Conservation (phyloP, 2,329 filamentous ascomycete genomes). For the Colletotrichum incanum region DNA sequence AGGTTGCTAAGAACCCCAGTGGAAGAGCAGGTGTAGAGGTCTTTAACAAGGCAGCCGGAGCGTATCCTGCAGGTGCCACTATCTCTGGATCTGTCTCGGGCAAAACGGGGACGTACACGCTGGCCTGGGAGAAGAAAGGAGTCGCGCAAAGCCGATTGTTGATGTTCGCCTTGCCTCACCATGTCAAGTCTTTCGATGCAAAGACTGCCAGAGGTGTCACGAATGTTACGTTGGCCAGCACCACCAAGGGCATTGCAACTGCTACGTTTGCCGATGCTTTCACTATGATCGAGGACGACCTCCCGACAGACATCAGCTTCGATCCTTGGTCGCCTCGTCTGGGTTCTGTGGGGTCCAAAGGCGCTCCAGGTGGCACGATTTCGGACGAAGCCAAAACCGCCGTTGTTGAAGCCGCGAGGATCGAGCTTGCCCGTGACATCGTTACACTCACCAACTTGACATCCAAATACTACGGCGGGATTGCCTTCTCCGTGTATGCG, state of each 20-base stretch:
- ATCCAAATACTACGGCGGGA: conserved; percentile 89
- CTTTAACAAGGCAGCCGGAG: conserved; percentile 79
- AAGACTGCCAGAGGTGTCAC: conserved; percentile 61
- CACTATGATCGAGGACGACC: conserved; percentile 76
- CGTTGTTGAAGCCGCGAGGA: conserved; percentile 70
- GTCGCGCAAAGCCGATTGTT: conserved; percentile 68
- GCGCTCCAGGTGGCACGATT: conserved; percentile 57
- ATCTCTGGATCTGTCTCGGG: conserved; percentile 73
- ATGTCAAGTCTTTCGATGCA: conserved; percentile 77
- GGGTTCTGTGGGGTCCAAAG: conserved; percentile 73
- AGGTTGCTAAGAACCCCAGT: conserved; percentile 80
- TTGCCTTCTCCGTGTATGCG: conserved; percentile 79
- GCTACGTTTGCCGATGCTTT: conserved; percentile 78
- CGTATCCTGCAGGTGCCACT: conserved; percentile 73
- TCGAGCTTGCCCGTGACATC: conserved; percentile 80
- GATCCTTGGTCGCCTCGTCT: conserved; percentile 37
- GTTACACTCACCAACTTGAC: conserved; percentile 75
- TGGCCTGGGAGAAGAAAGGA: conserved; percentile 78
- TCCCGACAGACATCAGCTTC: conserved; percentile 80
- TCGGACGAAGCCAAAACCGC: conserved; percentile 63
- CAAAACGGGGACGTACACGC: conserved; percentile 74
- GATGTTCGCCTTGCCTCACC: conserved; percentile 87
- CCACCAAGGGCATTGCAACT: conserved; percentile 83
- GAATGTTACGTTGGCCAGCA: conserved; percentile 76
- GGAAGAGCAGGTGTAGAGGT: conserved; percentile 67